Evolutionary conservation across 2,329 filamentous ascomycete species (phyloP).

Genomic region (Ophiostoma tasmaniense): DNA sequence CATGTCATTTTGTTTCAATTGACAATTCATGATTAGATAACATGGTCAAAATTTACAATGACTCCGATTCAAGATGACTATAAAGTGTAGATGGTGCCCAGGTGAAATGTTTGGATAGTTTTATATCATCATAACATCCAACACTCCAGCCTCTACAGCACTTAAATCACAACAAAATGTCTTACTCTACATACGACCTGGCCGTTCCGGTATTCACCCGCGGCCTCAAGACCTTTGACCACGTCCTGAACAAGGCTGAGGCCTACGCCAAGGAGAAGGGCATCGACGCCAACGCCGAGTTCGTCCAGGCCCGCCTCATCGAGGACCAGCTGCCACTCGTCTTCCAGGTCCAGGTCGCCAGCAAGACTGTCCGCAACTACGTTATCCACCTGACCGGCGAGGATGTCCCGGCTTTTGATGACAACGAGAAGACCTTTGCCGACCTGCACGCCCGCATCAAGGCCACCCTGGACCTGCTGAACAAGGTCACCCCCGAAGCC

Average conservation of each 20-base stretch:
- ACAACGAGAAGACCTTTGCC: slow-evolving; percentile 29
- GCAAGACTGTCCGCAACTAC: slow-evolving; percentile 24
- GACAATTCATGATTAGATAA: background rate
- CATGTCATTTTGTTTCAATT: background rate
- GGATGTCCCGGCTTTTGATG: slow-evolving; percentile 19
- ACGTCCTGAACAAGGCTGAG: slow-evolving; percentile 28
- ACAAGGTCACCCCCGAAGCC: slow-evolving; percentile 24
- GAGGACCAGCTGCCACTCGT: slow-evolving; percentile 31
- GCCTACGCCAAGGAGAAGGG: slow-evolving; percentile 26
- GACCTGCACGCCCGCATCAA: slow-evolving; percentile 27
- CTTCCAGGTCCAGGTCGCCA: slow-evolving; percentile 30
- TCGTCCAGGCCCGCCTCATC: slow-evolving; percentile 24
- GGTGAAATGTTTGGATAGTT: background rate
- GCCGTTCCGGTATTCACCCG: slow-evolving; percentile 23
- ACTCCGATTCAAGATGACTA: background rate
- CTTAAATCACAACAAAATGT: slow-evolving; percentile 21
- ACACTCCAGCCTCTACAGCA: background rate
- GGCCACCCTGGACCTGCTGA: slow-evolving; percentile 25
- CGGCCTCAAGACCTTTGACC: slow-evolving; percentile 24
- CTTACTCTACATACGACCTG: slow-evolving; percentile 26
- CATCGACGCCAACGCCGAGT: slow-evolving; percentile 22
- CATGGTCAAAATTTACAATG: background rate
- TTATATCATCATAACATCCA: too few species aligned
- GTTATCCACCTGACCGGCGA: slow-evolving; percentile 25
- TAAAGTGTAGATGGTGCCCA: background rate